Evolutionary conservation across 2,329 filamentous ascomycete species (phyloP).

Genomic region (Xylaria sp.): DNA sequence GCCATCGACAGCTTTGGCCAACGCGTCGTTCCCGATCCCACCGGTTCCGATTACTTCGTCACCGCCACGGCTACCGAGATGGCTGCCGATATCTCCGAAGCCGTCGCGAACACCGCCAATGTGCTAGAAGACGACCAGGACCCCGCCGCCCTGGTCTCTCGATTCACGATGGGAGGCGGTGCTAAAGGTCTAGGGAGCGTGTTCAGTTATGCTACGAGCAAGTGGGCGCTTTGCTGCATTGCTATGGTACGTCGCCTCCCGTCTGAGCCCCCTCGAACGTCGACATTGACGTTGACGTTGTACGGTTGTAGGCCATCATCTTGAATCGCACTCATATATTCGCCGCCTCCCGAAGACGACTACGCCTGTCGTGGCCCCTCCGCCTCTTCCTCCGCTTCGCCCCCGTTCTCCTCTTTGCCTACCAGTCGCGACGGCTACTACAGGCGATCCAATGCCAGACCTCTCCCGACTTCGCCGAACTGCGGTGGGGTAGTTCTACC

Average conservation of each 20-base stretch:
- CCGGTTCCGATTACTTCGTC: slow-evolving; percentile 55
- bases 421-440: slow-evolving; percentile 76
- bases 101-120: slow-evolving; percentile 52
- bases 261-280: not conserved
- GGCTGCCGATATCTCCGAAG: slow-evolving; percentile 53
- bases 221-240: slow-evolving; percentile 91
- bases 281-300: slow-evolving; percentile 27
- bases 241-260: slow-evolving; percentile 66
- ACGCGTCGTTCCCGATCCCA: slow-evolving; percentile 53
- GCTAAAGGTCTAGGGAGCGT: slow-evolving; percentile 81
- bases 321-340: slow-evolving; percentile 95
- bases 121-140: slow-evolving; percentile 57
- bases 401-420: slow-evolving; percentile 75
- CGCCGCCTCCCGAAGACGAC: slow-evolving; percentile 82
- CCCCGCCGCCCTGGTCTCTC: slow-evolving; percentile 54
- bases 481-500: slow-evolving; percentile 75
- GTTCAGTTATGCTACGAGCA: slow-evolving; percentile 89
- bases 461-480: slow-evolving; percentile 73
- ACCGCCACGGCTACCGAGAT: slow-evolving; percentile 61
- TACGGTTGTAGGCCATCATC: slow-evolving; percentile 71
- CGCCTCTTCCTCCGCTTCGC: slow-evolving; percentile 75
- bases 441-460: slow-evolving; percentile 95
- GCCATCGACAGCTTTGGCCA: slow-evolving; percentile 69
- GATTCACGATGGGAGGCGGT: slow-evolving; percentile 64
- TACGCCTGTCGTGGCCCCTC: slow-evolving; percentile 78